Evolutionary conservation across 176 grass and related monocot species (phyloP).

Genomic region (Rhipidocladum racemiflorum): DNA sequence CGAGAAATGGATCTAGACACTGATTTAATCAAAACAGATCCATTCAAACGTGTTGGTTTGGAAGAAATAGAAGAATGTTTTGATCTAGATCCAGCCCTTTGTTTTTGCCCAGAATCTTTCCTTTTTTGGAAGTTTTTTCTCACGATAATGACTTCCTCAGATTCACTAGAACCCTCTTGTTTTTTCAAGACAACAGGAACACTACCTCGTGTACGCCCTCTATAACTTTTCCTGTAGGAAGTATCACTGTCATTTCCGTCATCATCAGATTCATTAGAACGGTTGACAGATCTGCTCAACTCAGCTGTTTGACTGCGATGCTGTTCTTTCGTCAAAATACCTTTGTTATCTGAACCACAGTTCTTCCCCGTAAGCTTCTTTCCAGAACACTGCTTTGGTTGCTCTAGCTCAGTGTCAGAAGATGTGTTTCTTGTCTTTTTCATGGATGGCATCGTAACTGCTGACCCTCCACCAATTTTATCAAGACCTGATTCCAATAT

Average conservation of each 20-base stretch:
- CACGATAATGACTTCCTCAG: constrained; percentile 25
- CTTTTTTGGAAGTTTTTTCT: constrained; percentile 26
- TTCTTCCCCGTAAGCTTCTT: constrained; percentile 26
- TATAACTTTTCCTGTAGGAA: constrained; percentile 35
- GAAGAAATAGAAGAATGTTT: constrained; percentile 34
- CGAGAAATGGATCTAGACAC: constrained; percentile 27
- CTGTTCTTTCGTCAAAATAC: constrained; percentile 10
- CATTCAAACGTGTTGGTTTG: constrained; percentile 21
- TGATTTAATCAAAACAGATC: constrained; percentile 15
- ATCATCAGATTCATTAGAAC: constrained; percentile 30
- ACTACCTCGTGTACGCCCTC: constrained; percentile 23
- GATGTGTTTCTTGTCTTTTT: constrained; percentile 43
- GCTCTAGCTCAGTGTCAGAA: constrained; percentile 27
- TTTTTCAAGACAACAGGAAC: constrained; percentile 11
- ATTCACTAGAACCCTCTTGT: constrained; percentile 44
- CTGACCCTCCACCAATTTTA: constrained; percentile 34
- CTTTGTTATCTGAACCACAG: constrained; percentile 30
- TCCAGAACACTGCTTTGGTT: constrained; percentile 27
- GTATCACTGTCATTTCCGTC: constrained; percentile 27
- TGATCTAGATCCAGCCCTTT: constrained; percentile 27
- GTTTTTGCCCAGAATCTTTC: constrained; percentile 20
- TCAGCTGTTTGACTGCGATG: constrained; percentile 21
- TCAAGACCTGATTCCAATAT: constrained; percentile 33
- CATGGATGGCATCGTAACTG: constrained; percentile 19
- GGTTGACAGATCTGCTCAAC: constrained; percentile 12